Base-by-base conservation (phyloP, 768 basidiomycete genomes). In the Russula sp. region DNA sequence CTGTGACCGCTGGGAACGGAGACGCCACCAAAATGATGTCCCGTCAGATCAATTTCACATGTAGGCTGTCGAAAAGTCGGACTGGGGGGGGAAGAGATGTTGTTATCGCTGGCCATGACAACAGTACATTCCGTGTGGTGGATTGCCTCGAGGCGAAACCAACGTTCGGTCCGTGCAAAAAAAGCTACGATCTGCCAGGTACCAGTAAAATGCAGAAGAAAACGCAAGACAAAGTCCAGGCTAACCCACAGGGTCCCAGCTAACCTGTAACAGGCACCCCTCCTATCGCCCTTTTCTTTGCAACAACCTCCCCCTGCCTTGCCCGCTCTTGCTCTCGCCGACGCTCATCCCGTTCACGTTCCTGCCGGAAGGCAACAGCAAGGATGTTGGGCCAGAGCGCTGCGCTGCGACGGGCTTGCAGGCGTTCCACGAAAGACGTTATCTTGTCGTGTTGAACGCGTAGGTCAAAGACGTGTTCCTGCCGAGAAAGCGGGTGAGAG, bases 361-460 rank as follows among this genome's bases (percentile, higher is more conserved):
- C 65, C 48, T 67, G 66, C 36, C 65, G 56, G 35, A 67, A 64
- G 3, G 65, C 59, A 39, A 58, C 61, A 6, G 61, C 65, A 39
- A 68, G 67, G 22, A 67, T 67, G 38, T 67, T 67, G 34, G 67
- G 67, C 50, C 58, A 68, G 48, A 68, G 53, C 1, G 67, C 67
- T 1, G 35, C 54, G 35, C 66, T 67, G 25, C 57, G 60, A 20
- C 67, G 66, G 45, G 46, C 47, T n/a, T 62, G 59, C 47, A 69
- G 38, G 32, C 65, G 60, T 25, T 63, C 69, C 52, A 65, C 68
- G 32, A 69, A 70, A 11, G 63, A 20, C 38, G 56, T 52, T 45
- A 70, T 68, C 52, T 70, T 69, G 54, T 67, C 68, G 51, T 69
- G 66, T 38, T 69, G 69, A 14, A 68, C 63, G 20, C 68, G 70